Evolutionary conservation across 106 monocot genomes (phyloP).

Genomic region (Acanthochlamys bracteata): DNA sequence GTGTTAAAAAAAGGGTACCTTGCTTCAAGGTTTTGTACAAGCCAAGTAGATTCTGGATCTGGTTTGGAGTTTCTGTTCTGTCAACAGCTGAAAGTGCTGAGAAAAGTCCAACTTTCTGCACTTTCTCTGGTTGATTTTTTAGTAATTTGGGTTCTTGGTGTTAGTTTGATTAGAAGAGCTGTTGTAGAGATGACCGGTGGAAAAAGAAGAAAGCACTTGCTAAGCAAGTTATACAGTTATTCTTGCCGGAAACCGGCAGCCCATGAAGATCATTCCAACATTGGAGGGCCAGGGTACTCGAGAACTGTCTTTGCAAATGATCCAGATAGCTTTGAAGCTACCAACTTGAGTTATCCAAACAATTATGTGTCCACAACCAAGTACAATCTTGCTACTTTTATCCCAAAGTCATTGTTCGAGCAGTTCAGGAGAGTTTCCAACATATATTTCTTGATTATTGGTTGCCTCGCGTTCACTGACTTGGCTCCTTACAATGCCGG

Average conservation of each 20-base stretch:
- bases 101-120: too few species aligned
- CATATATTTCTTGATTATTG: slow-evolving; percentile 68
- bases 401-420: slow-evolving; percentile 88
- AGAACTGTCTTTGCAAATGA: slow-evolving; percentile 56
- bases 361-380: slow-evolving; percentile 90
- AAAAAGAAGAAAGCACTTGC: slow-evolving; percentile 19
- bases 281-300: slow-evolving; percentile 81
- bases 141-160: too few species aligned
- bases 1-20: too few species aligned
- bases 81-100: too few species aligned
- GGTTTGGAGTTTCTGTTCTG: too few species aligned
- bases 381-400: slow-evolving; percentile 62
- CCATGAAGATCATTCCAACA: slow-evolving; percentile 61
- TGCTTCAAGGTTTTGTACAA: too few species aligned
- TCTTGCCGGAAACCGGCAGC: slow-evolving; percentile 29
- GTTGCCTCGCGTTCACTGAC: slow-evolving; percentile 57
- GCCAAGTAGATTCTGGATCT: too few species aligned
- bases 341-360: slow-evolving; percentile 20
- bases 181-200: slow-evolving; percentile 13
- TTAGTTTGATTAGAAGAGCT: neutral
- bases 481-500: slow-evolving; percentile 61
- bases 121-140: too few species aligned
- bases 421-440: slow-evolving; percentile 95
- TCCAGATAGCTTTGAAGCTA: slow-evolving; percentile 40
- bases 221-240: slow-evolving; percentile 35